Evolutionary conservation across 148 eudicot genomes (phyloP), one percentile per base, ranked within the genome.

Genomic region (Rheum nobile): DNA sequence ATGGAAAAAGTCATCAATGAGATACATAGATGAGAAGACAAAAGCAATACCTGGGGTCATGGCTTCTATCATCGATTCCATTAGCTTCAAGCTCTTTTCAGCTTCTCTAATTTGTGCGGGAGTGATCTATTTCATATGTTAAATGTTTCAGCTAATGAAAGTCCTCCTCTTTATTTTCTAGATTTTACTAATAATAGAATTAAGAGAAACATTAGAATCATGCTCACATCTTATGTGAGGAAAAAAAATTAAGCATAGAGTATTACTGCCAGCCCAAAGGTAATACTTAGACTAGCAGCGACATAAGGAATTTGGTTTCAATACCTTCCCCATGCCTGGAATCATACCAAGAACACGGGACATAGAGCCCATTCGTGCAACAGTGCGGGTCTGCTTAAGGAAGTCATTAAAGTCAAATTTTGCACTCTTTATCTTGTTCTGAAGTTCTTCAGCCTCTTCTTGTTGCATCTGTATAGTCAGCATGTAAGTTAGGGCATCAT

Each of bases 81-180:
- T 90, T 13, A 94, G 57, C 84, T 88, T 88, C 82, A 88, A 78
- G 82, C 79, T 91, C 85, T 91, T 94, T 83, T 94, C 98, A 39
- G 98, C 97, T 85, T 94, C 98, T 71, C 98, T 90, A 87, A 94
- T 84, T 90, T 94, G 98, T 75, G 98, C 88, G 75, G 98, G 98
- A 75, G 96, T 82, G 42, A 94, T 79, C 98, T 94, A 80, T 74
- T 38, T 65, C 70, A 78, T 71, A 76, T 7, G 54, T 50, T 38
- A 29, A 41, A 34, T 34, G 41, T 65, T 16, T 65, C 21, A 65
- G 39, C 39, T 34, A 11, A 65, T 65, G 39, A 65, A 16, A 65
- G 7, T 32, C 21, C 32, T 63, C 68, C 3, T 63, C 14, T 34
- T 65, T 16, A 31, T 65, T 32, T 34, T 65, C 70, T 32, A 31